Evolutionary conservation across 805 yeast genomes (phyloP), one percentile per base, ranked within the genome.

Genomic region (Yamadazyma akitaensis): DNA sequence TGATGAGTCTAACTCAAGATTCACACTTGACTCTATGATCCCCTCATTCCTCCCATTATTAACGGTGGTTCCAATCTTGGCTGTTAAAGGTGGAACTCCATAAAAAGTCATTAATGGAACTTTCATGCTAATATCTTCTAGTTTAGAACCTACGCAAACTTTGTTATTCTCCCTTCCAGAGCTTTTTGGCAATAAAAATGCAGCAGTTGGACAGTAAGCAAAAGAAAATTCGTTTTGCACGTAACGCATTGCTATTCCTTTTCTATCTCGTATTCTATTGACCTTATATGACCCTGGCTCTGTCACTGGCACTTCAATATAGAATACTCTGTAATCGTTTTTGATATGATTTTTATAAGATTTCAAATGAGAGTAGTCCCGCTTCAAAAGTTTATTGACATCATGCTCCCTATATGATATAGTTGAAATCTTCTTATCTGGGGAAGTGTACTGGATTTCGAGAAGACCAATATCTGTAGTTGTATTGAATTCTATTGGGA

Each of bases 401-500:
- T 85, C 84, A 30, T 71, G 70, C 36, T 73, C 73, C 1, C 88
- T 77, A 61, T 74, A 86, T 54, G 82, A 81, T 33, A 81, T 60
- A 12, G 70, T 55, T 1, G 68, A 59, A 14, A 75, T 64, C 37
- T 72, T 67, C 53, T 79, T 77, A 3, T 80, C 73, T 5, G 88
- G 75, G 43, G 81, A 80, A 14, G 75, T 76, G 58, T 76, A 80
- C 47, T 80, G 76, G 37, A 94, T 60, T 60, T 85, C 89, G 41
- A 94, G 67, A 42, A 68, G 72, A 1, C 82, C 83, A 3, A 96
- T 77, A 35, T 81, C 85, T 4, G 81, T 76, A 2, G 96, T 81
- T 10, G 96, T 83, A 56, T 94, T 91, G 55, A 89, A 77, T 53
- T 83, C 80, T 12, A 94, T 72, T 6, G 98, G 97, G 49, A 90